Evolutionary conservation across 2,329 filamentous ascomycete species (phyloP), one percentile per base, ranked within the genome.

Genomic region (Aspergillus sp.): DNA sequence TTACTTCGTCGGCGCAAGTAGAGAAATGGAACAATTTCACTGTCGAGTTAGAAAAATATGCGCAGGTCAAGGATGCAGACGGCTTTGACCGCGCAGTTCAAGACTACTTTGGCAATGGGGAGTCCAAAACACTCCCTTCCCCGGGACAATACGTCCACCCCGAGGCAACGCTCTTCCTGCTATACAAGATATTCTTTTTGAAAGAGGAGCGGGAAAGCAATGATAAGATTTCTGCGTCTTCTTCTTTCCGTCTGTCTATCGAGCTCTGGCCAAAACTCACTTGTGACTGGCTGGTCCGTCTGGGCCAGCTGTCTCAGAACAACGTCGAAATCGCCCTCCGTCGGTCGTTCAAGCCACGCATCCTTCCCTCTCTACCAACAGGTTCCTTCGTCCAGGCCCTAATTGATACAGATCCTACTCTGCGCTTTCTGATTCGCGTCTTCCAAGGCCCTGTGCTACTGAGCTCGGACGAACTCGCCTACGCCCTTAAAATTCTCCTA

Each of bases 241-340:
- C 56, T 9, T 51, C 56, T 6, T 58, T 55, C 43, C 62, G 54
- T 41, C 54, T 69, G 9, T 57, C 52, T 12, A 54, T 68, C 46
- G 55, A 49, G 4, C 50, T 71, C n/a, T 67, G 68, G 57, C 69
- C 69, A 3, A 51, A 56, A 4, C 51, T 52, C 10, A 69, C 68
- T 7, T 68, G 69, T 43, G 50, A 64, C 30, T 73, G 70, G 70
- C 62, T 74, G 8, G 61, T 69, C 41, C 52, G 61, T 8, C 48
- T 63, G 5, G 67, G 69, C 12, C 60, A 70, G 29, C 47, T 74
- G 3, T 68, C 61, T 10, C 46, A 57, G 5, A 62, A 62, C 42
- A 69, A 67, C n/a, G 59, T 73, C 29, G 63, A 70, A 39, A 61
- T 61, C 43, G 68, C 69, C 9, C 55, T 71, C 30, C 62, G 66